Conservation (phyloP, 2,329 filamentous ascomycete genomes). For the Zopfia rhizophila region DNA sequence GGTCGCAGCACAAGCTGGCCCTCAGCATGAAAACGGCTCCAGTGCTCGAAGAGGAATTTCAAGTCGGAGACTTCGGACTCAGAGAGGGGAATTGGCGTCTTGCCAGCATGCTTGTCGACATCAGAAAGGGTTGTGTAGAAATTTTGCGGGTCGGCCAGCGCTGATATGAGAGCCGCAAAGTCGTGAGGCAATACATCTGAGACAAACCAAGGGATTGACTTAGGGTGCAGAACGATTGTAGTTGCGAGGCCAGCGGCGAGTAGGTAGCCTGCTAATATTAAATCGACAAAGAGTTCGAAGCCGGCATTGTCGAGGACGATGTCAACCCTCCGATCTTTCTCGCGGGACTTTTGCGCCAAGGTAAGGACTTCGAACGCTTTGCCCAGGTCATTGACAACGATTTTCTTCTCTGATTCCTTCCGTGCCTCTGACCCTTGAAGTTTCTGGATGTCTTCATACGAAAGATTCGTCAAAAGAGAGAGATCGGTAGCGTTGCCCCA, state of each 20-base stretch:
- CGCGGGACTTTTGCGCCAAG: constrained; percentile 70
- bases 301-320: constrained; percentile 97
- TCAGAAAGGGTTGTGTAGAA: constrained; percentile 83
- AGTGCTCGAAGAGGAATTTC: constrained; percentile 81
- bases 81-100: constrained; percentile 69
- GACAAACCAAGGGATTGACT: constrained; percentile 97
- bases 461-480: constrained; percentile 86
- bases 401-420: constrained; percentile 89
- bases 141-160: constrained; percentile 76
- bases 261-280: constrained; percentile 90
- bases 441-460: constrained; percentile 96
- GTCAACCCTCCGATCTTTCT: constrained; percentile 79
- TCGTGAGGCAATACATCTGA: constrained; percentile 91
- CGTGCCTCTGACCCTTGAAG: constrained; percentile 89
- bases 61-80: constrained; percentile 75
- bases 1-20: constrained; percentile 85
- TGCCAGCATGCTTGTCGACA: constrained; percentile 66
- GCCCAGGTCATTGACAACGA: constrained; percentile 85
- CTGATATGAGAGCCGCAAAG: constrained; percentile 82
- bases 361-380: constrained; percentile 76
- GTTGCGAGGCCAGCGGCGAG: constrained; percentile 87
- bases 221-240: constrained; percentile 87
- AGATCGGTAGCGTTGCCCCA: constrained; percentile 98
- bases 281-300: constrained; percentile 95
- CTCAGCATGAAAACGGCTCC: constrained; percentile 81